These are phyloP conservation scores for Amphichorda felina DNA, from an alignment of 2,329 filamentous ascomycete genomes.

Conservation along the genomic window DNA sequence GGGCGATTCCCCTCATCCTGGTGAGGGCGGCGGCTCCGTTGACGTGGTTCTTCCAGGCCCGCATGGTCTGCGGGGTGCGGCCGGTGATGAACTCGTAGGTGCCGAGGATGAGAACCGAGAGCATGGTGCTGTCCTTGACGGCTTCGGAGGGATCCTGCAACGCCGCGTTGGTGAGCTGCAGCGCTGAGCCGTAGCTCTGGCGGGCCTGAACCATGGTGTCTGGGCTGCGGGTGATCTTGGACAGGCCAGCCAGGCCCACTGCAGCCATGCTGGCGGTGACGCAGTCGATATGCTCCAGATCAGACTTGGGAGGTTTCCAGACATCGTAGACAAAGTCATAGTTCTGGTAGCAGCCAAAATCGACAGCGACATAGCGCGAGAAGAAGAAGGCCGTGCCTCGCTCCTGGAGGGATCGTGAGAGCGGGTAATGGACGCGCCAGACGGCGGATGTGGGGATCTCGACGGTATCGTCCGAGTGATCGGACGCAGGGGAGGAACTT, in stretches of 20 bases:
- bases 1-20: slow-evolving; percentile 32
- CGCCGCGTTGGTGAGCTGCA: slow-evolving; percentile 36
- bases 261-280: slow-evolving; percentile 41
- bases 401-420: slow-evolving; percentile 22
- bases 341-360: slow-evolving; percentile 33
- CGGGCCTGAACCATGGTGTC: slow-evolving; percentile 33
- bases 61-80: slow-evolving; percentile 29
- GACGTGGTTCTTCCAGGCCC: slow-evolving; percentile 40
- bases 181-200: slow-evolving; percentile 37
- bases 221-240: slow-evolving; percentile 28
- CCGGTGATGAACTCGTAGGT: slow-evolving; percentile 43
- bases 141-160: slow-evolving; percentile 30
- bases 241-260: slow-evolving; percentile 39
- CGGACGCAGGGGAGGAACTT: slow-evolving; percentile 7
- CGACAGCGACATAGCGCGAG: slow-evolving; percentile 34
- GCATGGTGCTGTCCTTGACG: slow-evolving; percentile 38
- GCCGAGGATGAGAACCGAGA: slow-evolving; percentile 38
- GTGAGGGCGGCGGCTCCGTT: slow-evolving; percentile 39
- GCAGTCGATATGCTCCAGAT: slow-evolving; percentile 18
- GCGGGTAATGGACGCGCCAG: slow-evolving; percentile 5
- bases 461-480: slow-evolving; percentile 4
- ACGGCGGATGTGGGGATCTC: slow-evolving; percentile 1
- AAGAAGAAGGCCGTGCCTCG: slow-evolving; percentile 37
- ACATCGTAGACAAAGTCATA: slow-evolving; percentile 42
- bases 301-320: slow-evolving; percentile 27